A percentile compares a stretch with the other conserved stretches of the same genome.
phyloP scores from a whole-genome alignment of 441 rosid species.

The Pelargonium exstipulatum region DNA sequence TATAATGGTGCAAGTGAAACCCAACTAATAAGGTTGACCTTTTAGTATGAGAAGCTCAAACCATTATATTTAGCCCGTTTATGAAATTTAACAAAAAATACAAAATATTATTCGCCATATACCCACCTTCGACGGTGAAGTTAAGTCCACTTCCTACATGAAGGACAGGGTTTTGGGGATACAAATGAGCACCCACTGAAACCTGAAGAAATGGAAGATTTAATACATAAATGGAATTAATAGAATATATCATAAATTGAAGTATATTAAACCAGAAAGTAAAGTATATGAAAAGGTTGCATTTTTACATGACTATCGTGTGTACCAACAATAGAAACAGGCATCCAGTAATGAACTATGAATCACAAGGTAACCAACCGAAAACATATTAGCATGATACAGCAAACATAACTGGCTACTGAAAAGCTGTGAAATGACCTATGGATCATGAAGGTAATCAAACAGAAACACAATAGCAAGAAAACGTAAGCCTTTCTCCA shows the following conservation, averaged over 20 bases:
- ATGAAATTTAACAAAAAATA: too few species aligned
- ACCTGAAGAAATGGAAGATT: slow-evolving; percentile 44
- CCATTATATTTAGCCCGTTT: too few species aligned
- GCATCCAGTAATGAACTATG: not conserved
- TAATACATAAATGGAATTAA: slow-evolving; percentile 12
- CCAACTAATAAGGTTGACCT: too few species aligned
- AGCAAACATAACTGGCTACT: slow-evolving; percentile 2
- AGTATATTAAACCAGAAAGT: not conserved
- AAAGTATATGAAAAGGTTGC: not conserved
- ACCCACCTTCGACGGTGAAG: slow-evolving; percentile 55
- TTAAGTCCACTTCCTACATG: slow-evolving; percentile 49
- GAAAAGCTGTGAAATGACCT: not conserved
- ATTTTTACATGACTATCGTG: not conserved
- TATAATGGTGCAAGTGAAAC: too few species aligned
- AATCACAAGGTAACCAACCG: slow-evolving; percentile 3
- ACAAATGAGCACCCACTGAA: slow-evolving; percentile 77
- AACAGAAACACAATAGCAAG: slow-evolving; percentile 2
- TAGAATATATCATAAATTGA: not conserved
- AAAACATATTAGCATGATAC: not conserved
- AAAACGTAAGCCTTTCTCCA: slow-evolving; percentile 1
- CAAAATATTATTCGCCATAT: slow-evolving; percentile 14
- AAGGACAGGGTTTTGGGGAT: slow-evolving; percentile 66
- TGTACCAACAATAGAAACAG: not conserved
- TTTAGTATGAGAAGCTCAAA: too few species aligned
- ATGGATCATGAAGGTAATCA: not conserved